Percentiles rank a stretch among this genome's conserved stretches.
These are phyloP conservation scores for Fusarium sp. DNA, from an alignment of 2,329 filamentous ascomycete genomes.

Conservation along the genomic window DNA sequence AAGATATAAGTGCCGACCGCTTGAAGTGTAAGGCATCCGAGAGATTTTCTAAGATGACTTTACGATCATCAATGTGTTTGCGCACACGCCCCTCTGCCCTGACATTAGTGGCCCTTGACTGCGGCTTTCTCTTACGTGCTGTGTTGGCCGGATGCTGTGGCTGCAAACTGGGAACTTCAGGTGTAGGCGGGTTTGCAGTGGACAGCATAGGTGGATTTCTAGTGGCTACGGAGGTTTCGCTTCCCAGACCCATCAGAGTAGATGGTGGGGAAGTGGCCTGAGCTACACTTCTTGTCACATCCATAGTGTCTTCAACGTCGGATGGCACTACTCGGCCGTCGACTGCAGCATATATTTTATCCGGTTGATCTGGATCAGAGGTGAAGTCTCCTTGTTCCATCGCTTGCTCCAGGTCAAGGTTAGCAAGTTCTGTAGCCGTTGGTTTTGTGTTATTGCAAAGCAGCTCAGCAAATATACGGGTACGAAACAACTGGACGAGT, in stretches of 20 bases:
- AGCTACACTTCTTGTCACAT: conserved; percentile 1
- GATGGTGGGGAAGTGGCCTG: background rate
- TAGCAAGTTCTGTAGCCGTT: background rate
- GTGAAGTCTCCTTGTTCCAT: background rate
- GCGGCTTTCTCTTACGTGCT: background rate
- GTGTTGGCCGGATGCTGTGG: background rate
- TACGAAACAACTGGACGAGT: background rate
- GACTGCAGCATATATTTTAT: background rate
- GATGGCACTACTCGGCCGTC: background rate
- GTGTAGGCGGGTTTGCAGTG: no score
- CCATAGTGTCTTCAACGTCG: background rate
- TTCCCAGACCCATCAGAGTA: background rate
- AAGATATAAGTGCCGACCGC: no score
- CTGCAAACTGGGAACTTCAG: background rate
- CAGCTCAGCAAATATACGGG: background rate
- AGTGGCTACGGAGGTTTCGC: no score
- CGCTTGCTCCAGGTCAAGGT: background rate
- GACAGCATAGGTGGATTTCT: no score
- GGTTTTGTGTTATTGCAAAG: background rate
- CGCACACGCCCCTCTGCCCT: background rate
- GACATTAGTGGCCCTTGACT: background rate
- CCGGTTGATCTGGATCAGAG: background rate
- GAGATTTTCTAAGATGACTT: background rate
- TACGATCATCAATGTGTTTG: background rate
- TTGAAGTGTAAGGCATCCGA: background rate